Percentiles rank a stretch among this genome's conserved stretches.
These are phyloP conservation scores for Ganoderma meredithae DNA, from an alignment of 1,284 basidiomycete species.

Conservation along the genomic window DNA sequence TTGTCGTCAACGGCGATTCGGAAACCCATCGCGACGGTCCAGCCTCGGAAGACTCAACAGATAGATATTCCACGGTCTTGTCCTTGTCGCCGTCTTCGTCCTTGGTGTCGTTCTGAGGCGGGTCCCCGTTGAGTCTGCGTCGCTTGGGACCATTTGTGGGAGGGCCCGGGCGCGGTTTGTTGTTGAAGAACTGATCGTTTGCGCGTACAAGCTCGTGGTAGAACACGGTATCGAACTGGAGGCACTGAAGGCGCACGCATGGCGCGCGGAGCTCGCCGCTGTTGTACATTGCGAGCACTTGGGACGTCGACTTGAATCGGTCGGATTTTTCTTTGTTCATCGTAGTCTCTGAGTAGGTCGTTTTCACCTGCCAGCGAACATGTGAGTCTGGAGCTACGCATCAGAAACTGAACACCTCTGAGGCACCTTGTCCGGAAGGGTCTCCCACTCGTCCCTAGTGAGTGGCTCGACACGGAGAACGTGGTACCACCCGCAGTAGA, in stretches of 20 bases:
- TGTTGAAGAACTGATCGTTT: constrained; percentile 26
- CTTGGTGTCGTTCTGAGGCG: not conserved
- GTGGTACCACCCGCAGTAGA: constrained; percentile 35
- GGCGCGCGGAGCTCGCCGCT: constrained; percentile 50
- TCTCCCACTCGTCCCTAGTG: constrained; percentile 33
- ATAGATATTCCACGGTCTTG: constrained; percentile 11
- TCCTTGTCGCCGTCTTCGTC: constrained; percentile 12
- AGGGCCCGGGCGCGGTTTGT: constrained; percentile 20
- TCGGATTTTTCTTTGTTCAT: constrained; percentile 46
- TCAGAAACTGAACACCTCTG: too few relatives aligned
- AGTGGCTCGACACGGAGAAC: constrained; percentile 31
- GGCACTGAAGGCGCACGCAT: constrained; percentile 54
- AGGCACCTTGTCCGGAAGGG: constrained; percentile 32
- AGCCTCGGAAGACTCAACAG: not conserved
- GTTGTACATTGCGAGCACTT: constrained; percentile 50
- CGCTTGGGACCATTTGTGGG: constrained; percentile 19
- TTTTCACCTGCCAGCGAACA: constrained; percentile 24
- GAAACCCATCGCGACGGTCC: not conserved
- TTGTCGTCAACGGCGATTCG: constrained; percentile 1
- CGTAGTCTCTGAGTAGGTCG: constrained; percentile 33
- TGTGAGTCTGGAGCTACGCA: not conserved
- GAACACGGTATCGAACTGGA: constrained; percentile 52
- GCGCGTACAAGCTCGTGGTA: constrained; percentile 48
- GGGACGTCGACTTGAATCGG: constrained; percentile 40
- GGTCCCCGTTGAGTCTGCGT: constrained; percentile 12